These are phyloP conservation scores for Cylindrodendrum hubeiense DNA, from an alignment of 2,329 filamentous ascomycete genomes.

Conservation along the genomic window DNA sequence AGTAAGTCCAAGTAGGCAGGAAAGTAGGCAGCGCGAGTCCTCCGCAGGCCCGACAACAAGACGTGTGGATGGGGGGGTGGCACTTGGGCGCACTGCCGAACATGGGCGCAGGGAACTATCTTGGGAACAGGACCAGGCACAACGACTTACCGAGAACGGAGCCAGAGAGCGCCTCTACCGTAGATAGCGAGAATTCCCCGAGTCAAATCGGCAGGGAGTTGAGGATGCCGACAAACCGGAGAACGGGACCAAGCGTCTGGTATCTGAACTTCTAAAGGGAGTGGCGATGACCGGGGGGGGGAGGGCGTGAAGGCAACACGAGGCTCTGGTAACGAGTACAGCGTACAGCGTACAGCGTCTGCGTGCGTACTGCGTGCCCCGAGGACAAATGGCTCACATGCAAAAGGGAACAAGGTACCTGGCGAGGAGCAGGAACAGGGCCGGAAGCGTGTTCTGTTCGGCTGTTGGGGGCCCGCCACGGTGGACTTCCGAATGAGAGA, in stretches of 20 bases:
- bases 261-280: neutral
- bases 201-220: constrained; percentile 25
- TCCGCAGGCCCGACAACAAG: constrained; percentile 43
- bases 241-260: constrained; percentile 14
- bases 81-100: constrained; percentile 35
- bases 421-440: constrained; percentile 23
- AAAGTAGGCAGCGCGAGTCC: constrained; percentile 26
- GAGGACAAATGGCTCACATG: constrained; percentile 31
- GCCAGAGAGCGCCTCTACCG: constrained; percentile 16
- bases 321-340: constrained; percentile 33
- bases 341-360: neutral
- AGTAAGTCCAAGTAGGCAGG: constrained; percentile 25
- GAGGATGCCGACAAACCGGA: constrained; percentile 30
- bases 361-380: constrained; percentile 14
- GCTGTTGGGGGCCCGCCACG: constrained; percentile 34
- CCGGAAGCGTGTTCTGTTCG: constrained; percentile 24
- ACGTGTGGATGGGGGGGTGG: constrained; percentile 12
- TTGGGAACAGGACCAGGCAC: constrained; percentile 27
- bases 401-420: constrained; percentile 23
- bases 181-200: constrained; percentile 43
- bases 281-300: constrained; percentile 26
- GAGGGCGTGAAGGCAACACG: constrained; percentile 20
- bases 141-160: constrained; percentile 42
- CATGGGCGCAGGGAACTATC: constrained; percentile 35
- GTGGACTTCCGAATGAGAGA: constrained; percentile 38